These are phyloP conservation scores for Raddia distichophylla DNA, from an alignment of 176 grass and related monocot genomes.

Conservation along the genomic window DNA sequence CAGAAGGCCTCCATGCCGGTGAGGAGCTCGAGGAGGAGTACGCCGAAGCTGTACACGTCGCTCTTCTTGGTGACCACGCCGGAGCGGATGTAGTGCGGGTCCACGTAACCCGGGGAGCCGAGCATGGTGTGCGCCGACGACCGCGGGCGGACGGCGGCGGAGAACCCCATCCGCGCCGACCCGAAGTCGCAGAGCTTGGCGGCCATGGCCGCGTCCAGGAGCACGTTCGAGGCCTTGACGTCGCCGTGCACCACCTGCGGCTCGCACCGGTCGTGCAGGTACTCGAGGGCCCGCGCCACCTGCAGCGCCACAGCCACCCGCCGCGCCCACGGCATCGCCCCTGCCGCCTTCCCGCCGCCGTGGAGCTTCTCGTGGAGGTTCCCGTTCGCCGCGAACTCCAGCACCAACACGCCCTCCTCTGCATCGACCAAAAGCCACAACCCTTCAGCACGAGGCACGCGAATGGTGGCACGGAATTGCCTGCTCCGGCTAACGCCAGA, in stretches of 20 bases:
- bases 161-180: slow-evolving; percentile 84
- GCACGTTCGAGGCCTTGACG: slow-evolving; percentile 89
- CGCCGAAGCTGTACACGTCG: slow-evolving; percentile 97
- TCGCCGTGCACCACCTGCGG: slow-evolving; percentile 92
- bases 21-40: slow-evolving; percentile 84
- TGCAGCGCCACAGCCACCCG: slow-evolving; percentile 69
- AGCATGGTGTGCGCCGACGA: slow-evolving; percentile 64
- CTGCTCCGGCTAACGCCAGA: neutral
- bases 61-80: slow-evolving; percentile 91
- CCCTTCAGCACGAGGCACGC: neutral
- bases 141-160: slow-evolving; percentile 71
- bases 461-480: neutral
- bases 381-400: slow-evolving; percentile 90
- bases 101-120: slow-evolving; percentile 88
- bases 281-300: slow-evolving; percentile 75
- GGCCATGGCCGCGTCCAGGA: slow-evolving; percentile 70
- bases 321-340: slow-evolving; percentile 68
- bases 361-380: slow-evolving; percentile 89
- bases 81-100: slow-evolving; percentile 94
- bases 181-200: slow-evolving; percentile 99
- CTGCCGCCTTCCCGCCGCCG: slow-evolving; percentile 39
- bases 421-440: slow-evolving; percentile 12
- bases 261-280: slow-evolving; percentile 89
- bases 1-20: slow-evolving; percentile 87
- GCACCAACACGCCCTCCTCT: slow-evolving; percentile 86